These are phyloP conservation scores for Barnettozyma sucrosica DNA, from an alignment of 805 yeast species.

Conservation along the genomic window DNA sequence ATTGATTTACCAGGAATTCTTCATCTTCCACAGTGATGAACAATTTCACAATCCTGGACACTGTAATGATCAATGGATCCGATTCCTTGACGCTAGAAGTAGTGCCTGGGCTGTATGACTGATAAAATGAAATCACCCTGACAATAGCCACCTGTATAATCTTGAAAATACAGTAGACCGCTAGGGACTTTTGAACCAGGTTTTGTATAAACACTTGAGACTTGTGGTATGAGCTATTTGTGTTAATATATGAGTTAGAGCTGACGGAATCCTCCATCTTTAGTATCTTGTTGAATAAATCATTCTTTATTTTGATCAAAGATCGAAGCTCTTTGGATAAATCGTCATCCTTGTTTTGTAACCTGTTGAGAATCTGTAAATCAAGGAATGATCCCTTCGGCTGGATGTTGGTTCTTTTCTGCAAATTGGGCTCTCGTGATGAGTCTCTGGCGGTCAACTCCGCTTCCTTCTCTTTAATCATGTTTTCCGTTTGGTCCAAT, in stretches of 20 bases:
- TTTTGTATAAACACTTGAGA: conserved; percentile 2
- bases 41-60: conserved; percentile 30
- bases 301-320: conserved; percentile 21
- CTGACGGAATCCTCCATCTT: conserved; percentile 12
- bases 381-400: conserved; percentile 23
- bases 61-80: conserved; percentile 36
- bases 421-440: conserved; percentile 1
- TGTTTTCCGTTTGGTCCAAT: conserved; percentile 16
- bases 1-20: conserved; percentile 31
- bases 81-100: conserved; percentile 15
- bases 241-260: not conserved
- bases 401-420: conserved; percentile 17
- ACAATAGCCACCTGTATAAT: conserved; percentile 27
- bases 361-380: conserved; percentile 9
- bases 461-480: conserved; percentile 14
- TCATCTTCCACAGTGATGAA: conserved; percentile 30
- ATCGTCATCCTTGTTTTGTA: conserved; percentile 7
- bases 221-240: not conserved
- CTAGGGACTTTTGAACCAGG: conserved; percentile 13
- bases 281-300: conserved; percentile 16
- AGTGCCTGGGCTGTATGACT: conserved; percentile 6
- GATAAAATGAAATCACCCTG: conserved; percentile 24
- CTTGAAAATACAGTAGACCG: conserved; percentile 34
- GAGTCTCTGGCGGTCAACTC: conserved; percentile 11
- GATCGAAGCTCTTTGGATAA: conserved; percentile 18